Conservation (phyloP, 2,329 filamentous ascomycete species). For the Xylariomycetidae sp. region DNA sequence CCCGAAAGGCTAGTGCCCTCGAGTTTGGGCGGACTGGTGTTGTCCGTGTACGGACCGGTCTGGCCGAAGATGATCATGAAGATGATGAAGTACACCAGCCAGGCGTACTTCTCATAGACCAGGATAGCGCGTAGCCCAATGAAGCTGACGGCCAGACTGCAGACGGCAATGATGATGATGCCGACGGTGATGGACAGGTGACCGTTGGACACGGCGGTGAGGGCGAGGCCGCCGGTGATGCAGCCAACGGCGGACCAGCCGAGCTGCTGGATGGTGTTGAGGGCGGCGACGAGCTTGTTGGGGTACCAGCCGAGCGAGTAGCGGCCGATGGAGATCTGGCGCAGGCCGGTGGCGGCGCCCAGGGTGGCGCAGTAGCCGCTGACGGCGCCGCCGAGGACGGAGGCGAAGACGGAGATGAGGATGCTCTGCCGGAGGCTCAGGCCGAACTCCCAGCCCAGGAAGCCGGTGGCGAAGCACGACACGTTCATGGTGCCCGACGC, state of each 20-base stretch:
- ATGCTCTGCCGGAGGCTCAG: constrained; percentile 38
- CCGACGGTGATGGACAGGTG: constrained; percentile 43
- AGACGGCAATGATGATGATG: constrained; percentile 44
- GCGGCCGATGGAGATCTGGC: constrained; percentile 43
- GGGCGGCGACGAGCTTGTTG: constrained; percentile 40
- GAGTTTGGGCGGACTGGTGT: constrained; percentile 27
- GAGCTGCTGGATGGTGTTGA: constrained; percentile 43
- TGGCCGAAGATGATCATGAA: constrained; percentile 45
- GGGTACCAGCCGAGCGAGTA: constrained; percentile 47
- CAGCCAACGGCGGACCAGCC: constrained; percentile 46
- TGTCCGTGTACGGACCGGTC: constrained; percentile 35
- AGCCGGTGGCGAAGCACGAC: constrained; percentile 45
- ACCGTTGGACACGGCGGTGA: constrained; percentile 39
- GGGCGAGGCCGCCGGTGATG: constrained; percentile 44
- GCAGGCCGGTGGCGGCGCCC: constrained; percentile 42
- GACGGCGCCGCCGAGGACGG: constrained; percentile 36
- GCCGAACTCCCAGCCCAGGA: constrained; percentile 43
- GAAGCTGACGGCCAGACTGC: constrained; percentile 45
- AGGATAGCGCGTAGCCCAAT: constrained; percentile 44
- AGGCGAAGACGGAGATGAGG: constrained; percentile 38
- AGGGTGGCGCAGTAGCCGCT: constrained; percentile 46
- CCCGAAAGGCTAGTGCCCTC: constrained; percentile 33
- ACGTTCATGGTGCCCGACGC: constrained; percentile 45
- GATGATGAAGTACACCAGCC: constrained; percentile 40
- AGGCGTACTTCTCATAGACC: constrained; percentile 44